Evolutionary conservation across 2,329 filamentous ascomycete genomes (phyloP), one percentile per base, ranked within the genome.

Genomic region (Botryotinia convoluta): DNA sequence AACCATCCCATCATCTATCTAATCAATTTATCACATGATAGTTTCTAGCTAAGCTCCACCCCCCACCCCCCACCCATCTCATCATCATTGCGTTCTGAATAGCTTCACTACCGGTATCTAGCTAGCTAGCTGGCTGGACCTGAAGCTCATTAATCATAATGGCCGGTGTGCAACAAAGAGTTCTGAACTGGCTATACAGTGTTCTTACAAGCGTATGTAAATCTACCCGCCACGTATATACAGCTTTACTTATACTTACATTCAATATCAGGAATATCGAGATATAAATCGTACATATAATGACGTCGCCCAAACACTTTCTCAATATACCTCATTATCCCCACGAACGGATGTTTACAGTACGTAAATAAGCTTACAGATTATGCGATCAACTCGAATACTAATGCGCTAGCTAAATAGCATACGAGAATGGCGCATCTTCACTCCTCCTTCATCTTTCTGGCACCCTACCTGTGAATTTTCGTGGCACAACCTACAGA

Each of bases 331-430:
- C 12, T 92, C 93, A 3, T 86, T 99, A 35, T 88, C 91, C 14
- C 94, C 95, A 39, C 90, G 93, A 78, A 99, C 96, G 75, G 95
- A 98, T 82, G 95, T 98, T 69, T 97, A 98, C 83, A 98, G 94
- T 97, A 87, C 79, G 89, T 72, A 51, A 32, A 45, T 29, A 18
- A 7, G 8, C 5, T 57, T 26, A 18, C 29, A 26, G n/a, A 48
- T 20, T 45, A 22, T n/a, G 26, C 26, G 29, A n/a, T 20, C 44
- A 54, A 22, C 35, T 61, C 48, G 10, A 32, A 39, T 44, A 42
- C 67, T 73, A 42, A 73, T 65, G 18, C 81, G 76, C 69, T 71
- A 69, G 65, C 69, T 62, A 10, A 72, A 32, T 79, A 97, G 94
- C 95, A 72, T 97, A 95, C 81, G 92, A 97, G 78, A 93, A 93